Conservation (phyloP, 495 filamentous ascomycete genomes). For the Talaromyces wortmannii region DNA sequence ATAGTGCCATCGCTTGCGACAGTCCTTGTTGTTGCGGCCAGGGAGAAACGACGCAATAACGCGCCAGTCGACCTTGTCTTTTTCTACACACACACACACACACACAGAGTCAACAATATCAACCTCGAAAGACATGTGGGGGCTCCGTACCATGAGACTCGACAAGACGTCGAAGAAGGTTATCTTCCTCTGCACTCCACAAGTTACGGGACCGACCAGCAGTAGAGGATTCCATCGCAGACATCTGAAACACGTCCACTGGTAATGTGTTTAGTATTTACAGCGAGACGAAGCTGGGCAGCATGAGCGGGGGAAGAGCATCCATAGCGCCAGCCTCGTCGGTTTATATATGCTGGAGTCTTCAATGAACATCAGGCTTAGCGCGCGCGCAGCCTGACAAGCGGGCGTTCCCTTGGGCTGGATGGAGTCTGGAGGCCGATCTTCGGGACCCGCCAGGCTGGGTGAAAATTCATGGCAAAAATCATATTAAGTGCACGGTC, state of each 20-base stretch:
- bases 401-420: neutral
- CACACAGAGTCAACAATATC: neutral
- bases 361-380: neutral
- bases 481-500: too few species aligned
- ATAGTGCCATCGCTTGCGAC: conserved; percentile 18
- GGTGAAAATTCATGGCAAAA: neutral
- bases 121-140: neutral
- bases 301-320: neutral
- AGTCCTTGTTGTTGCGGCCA: conserved; percentile 20
- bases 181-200: conserved; percentile 4
- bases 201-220: conserved; percentile 2
- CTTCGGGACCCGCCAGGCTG: neutral
- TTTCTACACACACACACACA: neutral
- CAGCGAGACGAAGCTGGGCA: neutral
- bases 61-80: conserved; percentile 10
- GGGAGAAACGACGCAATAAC: conserved; percentile 9
- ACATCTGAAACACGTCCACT: too few species aligned
- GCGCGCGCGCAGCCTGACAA: neutral
- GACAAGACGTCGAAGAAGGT: conserved; percentile 1
- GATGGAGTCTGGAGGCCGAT: neutral
- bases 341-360: neutral
- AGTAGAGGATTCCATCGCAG: neutral
- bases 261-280: too few species aligned
- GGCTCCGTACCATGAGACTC: conserved; percentile 1
- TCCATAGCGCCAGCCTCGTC: neutral